phyloP scores from a whole-genome alignment of 2,329 filamentous ascomycete species.

The Diplodia intermedia region DNA sequence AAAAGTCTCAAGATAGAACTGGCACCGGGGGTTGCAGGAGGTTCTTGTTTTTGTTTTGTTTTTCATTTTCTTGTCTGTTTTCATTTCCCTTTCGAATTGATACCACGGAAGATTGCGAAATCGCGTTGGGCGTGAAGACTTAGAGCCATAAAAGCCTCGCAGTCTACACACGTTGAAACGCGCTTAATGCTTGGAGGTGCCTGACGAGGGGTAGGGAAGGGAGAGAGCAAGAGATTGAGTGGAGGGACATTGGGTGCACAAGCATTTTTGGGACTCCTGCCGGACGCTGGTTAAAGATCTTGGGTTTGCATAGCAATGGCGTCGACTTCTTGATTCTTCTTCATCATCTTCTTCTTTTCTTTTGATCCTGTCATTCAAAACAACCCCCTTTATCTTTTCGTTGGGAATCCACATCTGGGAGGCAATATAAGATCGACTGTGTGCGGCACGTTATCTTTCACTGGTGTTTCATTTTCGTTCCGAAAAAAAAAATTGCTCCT shows the following conservation, averaged over 20 bases:
- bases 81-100: not conserved
- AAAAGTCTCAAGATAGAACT: not conserved
- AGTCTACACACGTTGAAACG: not conserved
- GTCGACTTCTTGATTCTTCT: not conserved
- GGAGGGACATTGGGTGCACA: not conserved
- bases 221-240: not conserved
- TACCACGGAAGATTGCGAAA: not conserved
- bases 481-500: not conserved
- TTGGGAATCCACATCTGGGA: not conserved
- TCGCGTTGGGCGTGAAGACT: not conserved
- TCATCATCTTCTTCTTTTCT: not conserved
- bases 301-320: constrained; percentile 24
- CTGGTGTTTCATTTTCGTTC: not conserved
- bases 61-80: not conserved
- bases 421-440: not conserved
- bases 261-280: not conserved
- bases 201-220: not conserved
- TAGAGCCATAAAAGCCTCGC: not conserved
- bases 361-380: not conserved
- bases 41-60: not conserved
- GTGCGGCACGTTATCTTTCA: not conserved
- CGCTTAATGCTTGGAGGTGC: not conserved
- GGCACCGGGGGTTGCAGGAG: not conserved
- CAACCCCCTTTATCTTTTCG: not conserved
- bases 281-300: constrained; percentile 8